These are phyloP conservation scores for Strobilomyces confusus DNA, from an alignment of 768 basidiomycete genomes.

Conservation along the genomic window DNA sequence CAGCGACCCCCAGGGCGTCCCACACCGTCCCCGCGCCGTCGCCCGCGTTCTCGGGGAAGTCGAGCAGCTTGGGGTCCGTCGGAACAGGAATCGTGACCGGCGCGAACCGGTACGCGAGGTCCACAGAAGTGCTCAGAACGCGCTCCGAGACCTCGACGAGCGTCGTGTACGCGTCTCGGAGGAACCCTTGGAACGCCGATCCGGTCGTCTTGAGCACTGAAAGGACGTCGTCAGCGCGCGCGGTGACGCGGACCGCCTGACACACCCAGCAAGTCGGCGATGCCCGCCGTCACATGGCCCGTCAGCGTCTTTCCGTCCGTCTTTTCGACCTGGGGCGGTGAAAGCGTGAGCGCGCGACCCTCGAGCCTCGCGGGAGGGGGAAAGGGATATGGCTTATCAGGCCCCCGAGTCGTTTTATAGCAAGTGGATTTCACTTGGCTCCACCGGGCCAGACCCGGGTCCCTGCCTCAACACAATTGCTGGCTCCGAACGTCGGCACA, in stretches of 20 bases:
- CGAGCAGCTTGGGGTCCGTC: conserved; percentile 48
- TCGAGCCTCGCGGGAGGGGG: background rate
- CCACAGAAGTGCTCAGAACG: conserved; percentile 86
- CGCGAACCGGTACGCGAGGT: conserved; percentile 65
- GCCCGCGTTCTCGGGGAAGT: conserved; percentile 39
- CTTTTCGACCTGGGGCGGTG: conserved; percentile 52
- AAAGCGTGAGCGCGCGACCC: background rate
- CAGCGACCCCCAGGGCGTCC: conserved; percentile 52
- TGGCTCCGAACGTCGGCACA: conserved; percentile 6
- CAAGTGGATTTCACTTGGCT: conserved; percentile 9
- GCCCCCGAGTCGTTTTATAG: conserved; percentile 15
- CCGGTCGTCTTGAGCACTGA: conserved; percentile 88
- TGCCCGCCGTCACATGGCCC: conserved; percentile 62
- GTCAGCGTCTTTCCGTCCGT: conserved; percentile 59
- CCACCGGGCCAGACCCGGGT: conserved; percentile 20
- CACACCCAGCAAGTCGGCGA: conserved; percentile 79
- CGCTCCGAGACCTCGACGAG: conserved; percentile 80
- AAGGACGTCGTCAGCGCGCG: background rate
- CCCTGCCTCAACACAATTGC: conserved; percentile 5
- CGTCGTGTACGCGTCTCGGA: conserved; percentile 87
- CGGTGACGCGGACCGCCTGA: background rate
- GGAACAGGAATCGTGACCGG: conserved; percentile 45
- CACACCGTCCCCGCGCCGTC: conserved; percentile 49
- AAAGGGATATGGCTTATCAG: background rate
- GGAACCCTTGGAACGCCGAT: conserved; percentile 77